phyloP scores from a whole-genome alignment of 208 protist genomes.

The Trypanosoma brucei region DNA sequence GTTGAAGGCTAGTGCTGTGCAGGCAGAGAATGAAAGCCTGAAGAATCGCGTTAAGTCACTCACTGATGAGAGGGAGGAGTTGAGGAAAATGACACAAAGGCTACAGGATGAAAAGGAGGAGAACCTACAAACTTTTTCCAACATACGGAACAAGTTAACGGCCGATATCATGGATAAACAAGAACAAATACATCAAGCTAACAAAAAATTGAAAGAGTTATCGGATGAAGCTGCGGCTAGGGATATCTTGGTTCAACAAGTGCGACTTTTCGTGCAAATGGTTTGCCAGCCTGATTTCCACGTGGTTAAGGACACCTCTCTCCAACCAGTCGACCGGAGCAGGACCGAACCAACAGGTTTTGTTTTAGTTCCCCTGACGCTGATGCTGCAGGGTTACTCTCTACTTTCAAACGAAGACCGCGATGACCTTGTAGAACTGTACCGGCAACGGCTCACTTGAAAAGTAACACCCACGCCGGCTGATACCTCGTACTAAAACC shows the following conservation, averaged over 20 bases:
- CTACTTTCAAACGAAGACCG: conserved; percentile 62
- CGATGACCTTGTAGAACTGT: conserved; percentile 57
- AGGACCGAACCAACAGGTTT: conserved; percentile 68
- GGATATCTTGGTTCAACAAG: conserved; percentile 56
- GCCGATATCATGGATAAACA: conserved; percentile 20
- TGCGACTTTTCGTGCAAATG: conserved; percentile 66
- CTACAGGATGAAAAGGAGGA: conserved; percentile 9
- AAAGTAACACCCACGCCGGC: neutral
- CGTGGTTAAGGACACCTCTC: conserved; percentile 72
- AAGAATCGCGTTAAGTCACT: conserved; percentile 4
- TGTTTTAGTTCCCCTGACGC: conserved; percentile 69
- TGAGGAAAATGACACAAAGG: conserved; percentile 4
- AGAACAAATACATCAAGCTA: conserved; percentile 14
- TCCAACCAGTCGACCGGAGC: conserved; percentile 72
- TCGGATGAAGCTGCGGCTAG: conserved; percentile 22
- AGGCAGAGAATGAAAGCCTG: conserved; percentile 8
- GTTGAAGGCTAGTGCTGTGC: neutral
- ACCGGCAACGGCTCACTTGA: conserved; percentile 27
- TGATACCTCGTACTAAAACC: no score
- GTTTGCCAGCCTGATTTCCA: conserved; percentile 79
- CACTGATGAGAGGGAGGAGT: neutral
- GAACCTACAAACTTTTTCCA: neutral
- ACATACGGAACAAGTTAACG: conserved; percentile 9
- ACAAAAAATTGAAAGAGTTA: conserved; percentile 18
- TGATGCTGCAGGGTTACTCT: conserved; percentile 78